phyloP scores from a whole-genome alignment of 257 asterid species.

The Petunia axillaris region DNA sequence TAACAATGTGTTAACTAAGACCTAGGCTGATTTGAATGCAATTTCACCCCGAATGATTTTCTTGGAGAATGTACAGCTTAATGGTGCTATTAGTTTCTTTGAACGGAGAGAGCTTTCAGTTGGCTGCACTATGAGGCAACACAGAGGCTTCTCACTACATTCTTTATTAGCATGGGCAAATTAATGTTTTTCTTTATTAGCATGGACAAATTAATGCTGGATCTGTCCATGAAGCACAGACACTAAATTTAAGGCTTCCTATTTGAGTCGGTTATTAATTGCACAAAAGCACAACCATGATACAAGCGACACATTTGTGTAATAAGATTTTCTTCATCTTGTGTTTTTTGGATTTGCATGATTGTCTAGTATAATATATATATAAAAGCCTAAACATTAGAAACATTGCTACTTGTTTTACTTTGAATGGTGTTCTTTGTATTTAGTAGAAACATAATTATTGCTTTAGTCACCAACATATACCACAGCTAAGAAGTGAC shows the following conservation, averaged over 20 bases:
- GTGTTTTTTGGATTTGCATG: neutral
- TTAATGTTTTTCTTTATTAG: neutral
- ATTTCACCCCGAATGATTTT: neutral
- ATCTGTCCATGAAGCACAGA: neutral
- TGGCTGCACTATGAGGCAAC: conserved; percentile 8
- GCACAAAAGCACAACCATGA: neutral
- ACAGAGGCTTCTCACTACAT: conserved; percentile 8
- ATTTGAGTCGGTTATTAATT: neutral
- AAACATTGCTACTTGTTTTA: neutral
- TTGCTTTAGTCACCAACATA: neutral
- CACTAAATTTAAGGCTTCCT: neutral
- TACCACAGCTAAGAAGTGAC: neutral
- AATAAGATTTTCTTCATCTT: neutral
- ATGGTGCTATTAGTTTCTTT: neutral
- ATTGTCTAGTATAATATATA: neutral
- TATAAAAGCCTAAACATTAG: neutral
- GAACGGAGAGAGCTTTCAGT: neutral
- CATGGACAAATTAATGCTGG: neutral
- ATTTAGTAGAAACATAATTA: conserved; percentile 14
- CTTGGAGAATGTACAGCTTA: conserved; percentile 15
- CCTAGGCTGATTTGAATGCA: neutral
- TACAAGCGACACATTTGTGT: neutral
- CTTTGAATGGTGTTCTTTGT: neutral
- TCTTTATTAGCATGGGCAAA: neutral
- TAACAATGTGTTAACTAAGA: neutral